Evolutionary conservation across 108 stramenopile genomes (phyloP).

Genomic region (Schizochytrium sp.): DNA sequence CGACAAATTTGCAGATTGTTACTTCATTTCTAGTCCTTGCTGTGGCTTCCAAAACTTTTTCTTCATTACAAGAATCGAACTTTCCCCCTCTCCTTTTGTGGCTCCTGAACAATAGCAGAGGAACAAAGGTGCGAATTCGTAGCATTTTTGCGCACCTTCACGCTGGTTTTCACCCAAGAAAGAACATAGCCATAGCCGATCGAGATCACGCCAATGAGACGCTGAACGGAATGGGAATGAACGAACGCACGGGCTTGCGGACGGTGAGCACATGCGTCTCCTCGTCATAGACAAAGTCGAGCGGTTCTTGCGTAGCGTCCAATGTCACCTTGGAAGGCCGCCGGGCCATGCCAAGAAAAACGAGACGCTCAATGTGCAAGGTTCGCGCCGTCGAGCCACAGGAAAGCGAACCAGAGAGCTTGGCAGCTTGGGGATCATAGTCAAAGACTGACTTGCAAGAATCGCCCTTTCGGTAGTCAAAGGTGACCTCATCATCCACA

Average conservation of each 20-base stretch:
- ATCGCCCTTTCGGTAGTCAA: slow-evolving; percentile 44
- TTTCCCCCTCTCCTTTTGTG: too few species aligned
- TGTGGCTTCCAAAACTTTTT: too few species aligned
- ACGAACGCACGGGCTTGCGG: not conserved
- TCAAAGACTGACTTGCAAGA: not conserved
- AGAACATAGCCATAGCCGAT: not conserved
- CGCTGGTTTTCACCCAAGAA: too few species aligned
- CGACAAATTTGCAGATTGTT: too few species aligned
- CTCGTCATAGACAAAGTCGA: not conserved
- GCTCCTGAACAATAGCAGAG: too few species aligned
- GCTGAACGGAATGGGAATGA: not conserved
- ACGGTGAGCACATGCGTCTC: not conserved
- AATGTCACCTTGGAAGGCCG: not conserved
- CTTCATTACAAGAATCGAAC: too few species aligned
- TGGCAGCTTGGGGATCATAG: not conserved
- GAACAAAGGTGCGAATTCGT: too few species aligned
- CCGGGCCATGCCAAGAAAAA: not conserved
- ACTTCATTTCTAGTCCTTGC: too few species aligned
- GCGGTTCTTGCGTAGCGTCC: not conserved
- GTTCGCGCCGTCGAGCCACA: not conserved
- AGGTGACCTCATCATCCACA: slow-evolving; percentile 91
- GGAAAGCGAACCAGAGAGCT: not conserved
- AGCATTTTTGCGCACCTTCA: too few species aligned
- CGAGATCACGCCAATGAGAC: not conserved
- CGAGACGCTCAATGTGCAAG: not conserved